Evolutionary conservation across 225 moss, liverwort and hornwort genomes (phyloP), one percentile per base, ranked within the genome.

Genomic region (Marchantia paleacea): DNA sequence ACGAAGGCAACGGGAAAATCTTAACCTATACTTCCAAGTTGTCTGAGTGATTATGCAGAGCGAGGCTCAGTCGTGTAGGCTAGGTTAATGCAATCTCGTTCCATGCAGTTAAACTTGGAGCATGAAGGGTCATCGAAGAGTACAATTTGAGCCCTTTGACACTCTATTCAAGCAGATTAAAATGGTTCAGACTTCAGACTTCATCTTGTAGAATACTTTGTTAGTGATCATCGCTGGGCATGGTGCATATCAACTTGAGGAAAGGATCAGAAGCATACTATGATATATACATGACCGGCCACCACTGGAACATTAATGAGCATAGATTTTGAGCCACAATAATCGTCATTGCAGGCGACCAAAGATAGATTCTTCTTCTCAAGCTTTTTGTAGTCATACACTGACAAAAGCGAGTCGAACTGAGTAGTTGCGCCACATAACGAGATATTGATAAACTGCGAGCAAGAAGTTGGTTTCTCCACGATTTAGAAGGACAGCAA

Each of bases 321-420:
- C 7, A 89, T 78, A 0, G 96, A 96, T 75, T 89, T 48, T 60
- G 84, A 84, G 70, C 84, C 80, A 55, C 84, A 90, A 48, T 58
- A 88, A 81, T 96, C 94, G 65, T 96, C 94, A 31, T 82, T 94
- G 72, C 96, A 94, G 47, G 76, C 86, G 55, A 96, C 7, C 0
- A 82, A 68, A 7, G 72, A 84, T 72, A 91, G 29, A 81, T 78
- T 86, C 26, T 83, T 78, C 48, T 29, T 78, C 30, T 76, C 81
- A 50, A 39, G 69, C 19, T 0, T 55, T 10, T 39, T 86, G 72
- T 89, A 94, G 72, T 90, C 88, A 60, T 97, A 94, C 50, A 85
- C 57, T 50, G 92, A 90, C 72, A 97, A 8, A 10, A 92, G 11
- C 18, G 94, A 90, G 65, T 97, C 97, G 84, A 91, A 93, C 39